Evolutionary conservation across 1,284 basidiomycete species (phyloP).

Genomic region (Ustilago nuda): DNA sequence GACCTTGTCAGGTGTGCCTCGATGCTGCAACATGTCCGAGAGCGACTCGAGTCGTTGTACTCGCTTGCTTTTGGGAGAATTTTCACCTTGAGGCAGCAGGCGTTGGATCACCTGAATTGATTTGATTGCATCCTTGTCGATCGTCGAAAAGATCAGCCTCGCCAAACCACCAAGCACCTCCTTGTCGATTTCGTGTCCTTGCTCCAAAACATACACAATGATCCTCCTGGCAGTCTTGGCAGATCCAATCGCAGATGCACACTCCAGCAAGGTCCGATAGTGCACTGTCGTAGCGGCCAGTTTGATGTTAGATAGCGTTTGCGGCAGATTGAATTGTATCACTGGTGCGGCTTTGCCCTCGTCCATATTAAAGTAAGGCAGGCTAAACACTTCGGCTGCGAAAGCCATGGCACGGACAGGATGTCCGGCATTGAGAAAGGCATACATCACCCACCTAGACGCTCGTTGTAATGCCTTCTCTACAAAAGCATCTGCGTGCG

Average conservation of each 20-base stretch:
- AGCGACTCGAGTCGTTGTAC: constrained; percentile 17
- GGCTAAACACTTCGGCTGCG: constrained; percentile 18
- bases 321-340: constrained; percentile 9
- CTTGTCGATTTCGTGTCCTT: constrained; percentile 21
- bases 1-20: constrained; percentile 19
- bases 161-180: constrained; percentile 27
- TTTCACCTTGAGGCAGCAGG: neutral
- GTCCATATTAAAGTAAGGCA: constrained; percentile 34
- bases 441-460: constrained; percentile 24
- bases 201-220: constrained; percentile 27
- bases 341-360: constrained; percentile 9
- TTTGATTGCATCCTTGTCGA: constrained; percentile 39
- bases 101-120: constrained; percentile 22
- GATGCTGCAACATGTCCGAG: constrained; percentile 17
- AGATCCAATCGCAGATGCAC: constrained; percentile 23
- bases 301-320: neutral
- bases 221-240: constrained; percentile 24
- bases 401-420: constrained; percentile 37
- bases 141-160: constrained; percentile 32
- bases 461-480: constrained; percentile 17
- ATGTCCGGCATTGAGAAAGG: constrained; percentile 20
- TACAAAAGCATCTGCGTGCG: neutral
- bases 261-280: constrained; percentile 41
- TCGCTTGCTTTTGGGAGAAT: neutral
- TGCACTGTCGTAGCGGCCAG: constrained; percentile 23